These are phyloP conservation scores for Nemania abortiva DNA, from an alignment of 2,329 filamentous ascomycete genomes.

Conservation along the genomic window DNA sequence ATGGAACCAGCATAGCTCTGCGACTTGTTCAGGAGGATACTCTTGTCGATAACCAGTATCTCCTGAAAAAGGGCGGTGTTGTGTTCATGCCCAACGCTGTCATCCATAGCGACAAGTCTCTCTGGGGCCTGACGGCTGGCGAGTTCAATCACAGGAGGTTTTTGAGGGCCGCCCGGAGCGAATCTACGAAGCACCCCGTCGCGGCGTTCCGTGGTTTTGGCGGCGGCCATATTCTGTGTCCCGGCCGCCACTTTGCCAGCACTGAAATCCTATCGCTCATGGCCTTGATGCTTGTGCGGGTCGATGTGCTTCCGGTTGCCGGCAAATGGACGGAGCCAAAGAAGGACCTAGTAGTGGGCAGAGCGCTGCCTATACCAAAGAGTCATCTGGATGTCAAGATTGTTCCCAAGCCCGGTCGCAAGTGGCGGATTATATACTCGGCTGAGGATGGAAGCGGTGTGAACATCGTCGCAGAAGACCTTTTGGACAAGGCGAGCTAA, in stretches of 20 bases:
- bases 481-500: background rate
- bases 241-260: slow-evolving; percentile 33
- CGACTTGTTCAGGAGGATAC: slow-evolving; percentile 30
- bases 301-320: slow-evolving; percentile 19
- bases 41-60: slow-evolving; percentile 36
- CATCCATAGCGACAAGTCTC: slow-evolving; percentile 30
- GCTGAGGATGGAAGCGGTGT: slow-evolving; percentile 13
- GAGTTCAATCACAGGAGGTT: slow-evolving; percentile 35
- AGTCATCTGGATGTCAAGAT: slow-evolving; percentile 16
- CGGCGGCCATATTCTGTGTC: slow-evolving; percentile 32
- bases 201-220: slow-evolving; percentile 31
- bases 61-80: slow-evolving; percentile 42
- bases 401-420: slow-evolving; percentile 10
- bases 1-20: slow-evolving; percentile 15
- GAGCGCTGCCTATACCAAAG: slow-evolving; percentile 20
- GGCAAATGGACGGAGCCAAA: slow-evolving; percentile 17
- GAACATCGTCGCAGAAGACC: slow-evolving; percentile 25
- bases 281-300: slow-evolving; percentile 25
- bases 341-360: slow-evolving; percentile 6
- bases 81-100: slow-evolving; percentile 38
- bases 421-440: slow-evolving; percentile 28
- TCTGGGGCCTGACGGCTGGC: slow-evolving; percentile 33
- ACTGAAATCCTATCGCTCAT: slow-evolving; percentile 24
- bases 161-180: slow-evolving; percentile 15
- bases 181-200: slow-evolving; percentile 23